Evolutionary conservation across 1,139 yeast genomes (phyloP), one percentile per base, ranked within the genome.

Genomic region (Taphrina flavorubra): DNA sequence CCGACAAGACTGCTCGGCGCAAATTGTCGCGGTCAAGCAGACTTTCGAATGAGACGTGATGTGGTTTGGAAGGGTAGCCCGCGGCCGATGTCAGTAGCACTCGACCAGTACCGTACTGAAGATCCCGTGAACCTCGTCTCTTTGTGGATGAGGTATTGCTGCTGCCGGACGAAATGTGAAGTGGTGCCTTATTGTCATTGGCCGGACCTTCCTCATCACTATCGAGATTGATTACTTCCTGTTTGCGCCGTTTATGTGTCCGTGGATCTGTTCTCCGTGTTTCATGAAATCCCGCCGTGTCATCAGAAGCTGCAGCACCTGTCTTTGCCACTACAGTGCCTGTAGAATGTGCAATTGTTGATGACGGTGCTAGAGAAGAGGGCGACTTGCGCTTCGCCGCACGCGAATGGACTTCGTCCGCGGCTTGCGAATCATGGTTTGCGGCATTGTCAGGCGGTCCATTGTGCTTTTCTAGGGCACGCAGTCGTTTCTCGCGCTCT

Each of bases 11-110:
- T 11, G 74, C 74, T 7, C 49, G 58, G 16, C 51, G 39, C 11
- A 72, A 60, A 8, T 57, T 53, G 44, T 58, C 72, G 18, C 71
- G 55, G 47, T 72, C 72, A n/a, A 72, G 42, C 11, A 73, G 69
- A 16, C 72, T 72, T 18, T 72, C 73, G 10, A 73, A 65, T 13
- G 72, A 70, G 36, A 73, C 70, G 36, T 72, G 72, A 37, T 71
- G 65, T 3, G 64, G 69, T 11, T 37, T 51, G 14, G 63, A 44
- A 1, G 70, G 51, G 46, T 68, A 71, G n/a, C 73, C 73, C 5
- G 65, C 56, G 10, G 73, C 74, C 5, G 71, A 68, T 1, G 75
- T 73, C 37, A 68, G 62, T 57, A 71, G 70, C 31, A 73, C 73
- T 6, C 68, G 68, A 10, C 75, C 75, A 2, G 47, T 39, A 34